These are phyloP conservation scores for Candida sanyaensis DNA, from an alignment of 1,139 yeast genomes.

Conservation along the genomic window DNA sequence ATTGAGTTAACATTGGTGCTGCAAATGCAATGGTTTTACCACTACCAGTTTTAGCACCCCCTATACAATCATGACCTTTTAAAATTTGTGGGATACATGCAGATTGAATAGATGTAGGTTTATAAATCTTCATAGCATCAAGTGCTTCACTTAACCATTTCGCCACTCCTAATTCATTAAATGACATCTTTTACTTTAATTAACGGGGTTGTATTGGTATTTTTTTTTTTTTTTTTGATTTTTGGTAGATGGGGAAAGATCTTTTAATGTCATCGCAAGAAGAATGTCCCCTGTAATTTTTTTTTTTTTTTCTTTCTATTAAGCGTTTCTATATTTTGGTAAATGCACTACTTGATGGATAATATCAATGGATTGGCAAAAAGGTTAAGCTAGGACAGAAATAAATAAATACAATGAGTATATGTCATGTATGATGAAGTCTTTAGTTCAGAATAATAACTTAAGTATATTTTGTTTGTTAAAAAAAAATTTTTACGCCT, in stretches of 20 bases:
- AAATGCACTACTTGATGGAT: background rate
- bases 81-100: slow-evolving; percentile 89
- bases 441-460: too few species aligned
- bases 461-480: too few species aligned
- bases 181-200: slow-evolving; percentile 31
- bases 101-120: slow-evolving; percentile 84
- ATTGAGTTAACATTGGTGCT: slow-evolving; percentile 88
- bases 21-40: slow-evolving; percentile 99
- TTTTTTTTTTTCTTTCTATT: background rate
- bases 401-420: too few species aligned
- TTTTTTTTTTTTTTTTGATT: background rate
- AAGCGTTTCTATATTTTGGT: slow-evolving; percentile 1
- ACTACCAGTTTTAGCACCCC: slow-evolving; percentile 98
- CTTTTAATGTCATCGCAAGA: background rate
- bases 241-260: background rate
- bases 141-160: slow-evolving; percentile 87
- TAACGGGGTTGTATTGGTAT: background rate
- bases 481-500: too few species aligned
- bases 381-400: too few species aligned
- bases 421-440: too few species aligned
- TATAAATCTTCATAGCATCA: slow-evolving; percentile 73
- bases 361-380: too few species aligned
- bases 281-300: background rate
- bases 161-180: slow-evolving; percentile 72
- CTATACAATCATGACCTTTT: slow-evolving; percentile 87